Percentiles rank a stretch among this genome's conserved stretches.
Evolutionary conservation across 2,329 filamentous ascomycete species (phyloP).

Genomic region (Pyricularia grisea): DNA sequence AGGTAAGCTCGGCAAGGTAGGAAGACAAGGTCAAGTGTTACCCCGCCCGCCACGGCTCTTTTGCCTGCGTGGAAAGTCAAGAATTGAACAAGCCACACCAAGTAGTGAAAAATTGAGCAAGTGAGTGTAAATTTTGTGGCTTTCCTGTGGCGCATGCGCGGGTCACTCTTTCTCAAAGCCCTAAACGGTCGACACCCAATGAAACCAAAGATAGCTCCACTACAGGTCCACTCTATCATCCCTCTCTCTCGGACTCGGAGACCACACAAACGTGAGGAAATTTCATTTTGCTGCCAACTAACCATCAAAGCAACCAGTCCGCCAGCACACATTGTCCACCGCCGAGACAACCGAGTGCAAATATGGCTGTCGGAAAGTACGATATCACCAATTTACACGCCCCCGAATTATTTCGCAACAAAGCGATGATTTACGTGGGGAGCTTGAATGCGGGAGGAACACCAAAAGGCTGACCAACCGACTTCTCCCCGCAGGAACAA

Average conservation of each 20-base stretch:
- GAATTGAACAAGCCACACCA: not conserved
- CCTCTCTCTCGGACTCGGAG: not conserved
- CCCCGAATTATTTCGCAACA: not conserved
- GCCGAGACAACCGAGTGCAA: conserved; percentile 38
- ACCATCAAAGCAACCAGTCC: conserved; percentile 27
- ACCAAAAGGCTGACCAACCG: conserved; percentile 3
- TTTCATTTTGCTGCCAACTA: not conserved
- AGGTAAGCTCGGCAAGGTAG: not conserved
- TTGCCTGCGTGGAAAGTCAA: not conserved
- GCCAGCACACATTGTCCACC: conserved; percentile 23
- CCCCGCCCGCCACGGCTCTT: not conserved
- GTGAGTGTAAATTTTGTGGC: not conserved
- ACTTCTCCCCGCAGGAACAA: conserved; percentile 65
- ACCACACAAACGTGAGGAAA: not conserved
- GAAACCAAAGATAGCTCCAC: not conserved
- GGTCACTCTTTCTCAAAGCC: not conserved
- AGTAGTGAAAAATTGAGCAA: not conserved
- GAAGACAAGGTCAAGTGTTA: too few relatives aligned
- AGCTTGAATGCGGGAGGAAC: conserved; percentile 6
- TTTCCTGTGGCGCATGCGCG: not conserved
- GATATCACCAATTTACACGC: conserved; percentile 11
- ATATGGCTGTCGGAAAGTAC: conserved; percentile 54
- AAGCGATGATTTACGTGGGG: not conserved
- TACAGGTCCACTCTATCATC: not conserved
- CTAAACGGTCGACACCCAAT: not conserved